Conservation (phyloP, 2,329 filamentous ascomycete species). For the Lasiodiplodia hormozganensis region DNA sequence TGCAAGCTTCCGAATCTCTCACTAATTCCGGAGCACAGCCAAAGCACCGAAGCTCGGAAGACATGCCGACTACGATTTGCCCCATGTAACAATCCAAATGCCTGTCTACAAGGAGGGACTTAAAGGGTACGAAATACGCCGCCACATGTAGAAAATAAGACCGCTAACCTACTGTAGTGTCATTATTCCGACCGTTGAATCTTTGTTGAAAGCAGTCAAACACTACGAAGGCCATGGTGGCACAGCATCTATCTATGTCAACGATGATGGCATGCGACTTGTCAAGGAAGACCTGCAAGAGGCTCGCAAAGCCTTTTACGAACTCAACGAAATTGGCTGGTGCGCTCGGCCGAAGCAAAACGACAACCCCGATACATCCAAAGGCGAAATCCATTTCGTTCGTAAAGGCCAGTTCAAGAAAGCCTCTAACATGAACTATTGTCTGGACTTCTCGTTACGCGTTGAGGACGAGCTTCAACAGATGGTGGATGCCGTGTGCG, state of each 20-base stretch:
- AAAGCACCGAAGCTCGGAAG: conserved; percentile 20
- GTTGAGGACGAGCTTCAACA: conserved; percentile 63
- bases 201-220: conserved; percentile 57
- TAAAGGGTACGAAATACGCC: conserved; percentile 31
- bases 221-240: conserved; percentile 79
- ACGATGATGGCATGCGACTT: conserved; percentile 76
- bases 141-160: background rate
- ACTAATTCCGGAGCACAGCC: background rate
- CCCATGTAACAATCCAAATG: conserved; percentile 61
- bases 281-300: conserved; percentile 57
- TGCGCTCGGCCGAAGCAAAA: conserved; percentile 55
- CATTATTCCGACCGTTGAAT: conserved; percentile 18
- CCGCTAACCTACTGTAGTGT: conserved; percentile 32
- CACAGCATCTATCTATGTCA: conserved; percentile 77
- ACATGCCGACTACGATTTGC: conserved; percentile 38
- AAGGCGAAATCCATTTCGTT: conserved; percentile 57
- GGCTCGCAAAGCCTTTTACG: conserved; percentile 57
- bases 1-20: background rate
- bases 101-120: conserved; percentile 53
- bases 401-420: conserved; percentile 74
- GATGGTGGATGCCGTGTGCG: background rate
- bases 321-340: conserved; percentile 59
- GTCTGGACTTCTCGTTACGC: conserved; percentile 65
- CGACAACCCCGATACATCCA: conserved; percentile 56
- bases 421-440: conserved; percentile 69